These are phyloP conservation scores for Cornus kousa DNA, from an alignment of 148 eudicot genomes.

Conservation along the genomic window DNA sequence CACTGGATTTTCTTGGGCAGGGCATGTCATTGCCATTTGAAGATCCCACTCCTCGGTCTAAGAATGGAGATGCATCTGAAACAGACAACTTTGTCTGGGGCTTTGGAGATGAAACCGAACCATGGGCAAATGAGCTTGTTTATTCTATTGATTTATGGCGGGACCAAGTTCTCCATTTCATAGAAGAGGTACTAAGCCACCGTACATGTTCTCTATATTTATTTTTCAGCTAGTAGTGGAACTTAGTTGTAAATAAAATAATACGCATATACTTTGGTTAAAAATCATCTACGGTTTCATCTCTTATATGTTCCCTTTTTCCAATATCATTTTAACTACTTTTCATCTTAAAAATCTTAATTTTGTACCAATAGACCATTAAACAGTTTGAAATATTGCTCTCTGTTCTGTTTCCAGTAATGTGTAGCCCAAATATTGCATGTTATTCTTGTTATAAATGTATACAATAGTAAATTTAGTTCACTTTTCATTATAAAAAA, in stretches of 20 bases:
- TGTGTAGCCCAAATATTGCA: too few species aligned
- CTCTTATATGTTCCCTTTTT: too few species aligned
- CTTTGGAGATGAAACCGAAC: conserved; percentile 77
- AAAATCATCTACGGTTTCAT: too few species aligned
- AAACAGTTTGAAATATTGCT: too few species aligned
- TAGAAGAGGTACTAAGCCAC: conserved; percentile 64
- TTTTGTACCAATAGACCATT: background rate
- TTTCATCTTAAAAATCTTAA: background rate
- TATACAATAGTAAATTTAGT: too few species aligned
- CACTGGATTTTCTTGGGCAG: conserved; percentile 93
- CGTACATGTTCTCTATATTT: background rate
- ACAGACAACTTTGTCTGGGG: conserved; percentile 58
- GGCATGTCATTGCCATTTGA: conserved; percentile 85
- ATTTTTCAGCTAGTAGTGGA: too few species aligned
- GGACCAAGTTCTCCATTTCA: conserved; percentile 76
- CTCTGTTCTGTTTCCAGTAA: too few species aligned
- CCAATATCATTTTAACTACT: background rate
- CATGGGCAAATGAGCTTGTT: conserved; percentile 89
- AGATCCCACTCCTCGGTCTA: conserved; percentile 71
- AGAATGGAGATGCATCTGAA: conserved; percentile 19
- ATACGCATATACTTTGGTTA: too few species aligned
- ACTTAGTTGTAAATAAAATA: too few species aligned
- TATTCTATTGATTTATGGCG: conserved; percentile 91
- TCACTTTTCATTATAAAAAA: too few species aligned
- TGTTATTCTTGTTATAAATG: too few species aligned